Conservation (phyloP, 1,284 basidiomycete species). For the Irpex lacteus region DNA sequence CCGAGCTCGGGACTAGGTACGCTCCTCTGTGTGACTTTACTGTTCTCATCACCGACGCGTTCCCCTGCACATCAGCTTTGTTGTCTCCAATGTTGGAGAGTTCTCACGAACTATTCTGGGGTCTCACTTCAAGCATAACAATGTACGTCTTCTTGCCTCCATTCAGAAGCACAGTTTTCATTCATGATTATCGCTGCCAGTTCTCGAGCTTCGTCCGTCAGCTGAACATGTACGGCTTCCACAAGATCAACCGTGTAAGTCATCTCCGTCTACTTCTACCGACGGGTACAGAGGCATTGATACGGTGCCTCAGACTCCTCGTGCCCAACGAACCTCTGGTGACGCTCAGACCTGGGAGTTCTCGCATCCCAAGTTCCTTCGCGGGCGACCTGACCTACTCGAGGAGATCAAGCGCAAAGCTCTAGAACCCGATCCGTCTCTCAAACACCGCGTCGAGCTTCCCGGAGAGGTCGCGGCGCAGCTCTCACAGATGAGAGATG, state of each 20-base stretch:
- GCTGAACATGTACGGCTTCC: constrained; percentile 88
- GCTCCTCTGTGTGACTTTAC: constrained; percentile 6
- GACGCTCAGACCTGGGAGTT: constrained; percentile 89
- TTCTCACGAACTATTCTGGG: constrained; percentile 79
- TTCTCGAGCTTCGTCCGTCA: constrained; percentile 89
- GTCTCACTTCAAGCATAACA: constrained; percentile 82
- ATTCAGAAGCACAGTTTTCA: constrained; percentile 6
- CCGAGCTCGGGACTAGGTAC: constrained; percentile 68
- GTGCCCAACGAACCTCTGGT: constrained; percentile 75
- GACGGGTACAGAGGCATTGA: neutral
- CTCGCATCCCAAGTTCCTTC: constrained; percentile 82
- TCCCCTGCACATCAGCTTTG: constrained; percentile 47
- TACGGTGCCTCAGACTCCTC: constrained; percentile 59
- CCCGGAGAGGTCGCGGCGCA: constrained; percentile 77
- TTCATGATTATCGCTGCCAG: constrained; percentile 34
- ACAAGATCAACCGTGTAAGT: constrained; percentile 77
- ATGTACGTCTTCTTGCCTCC: constrained; percentile 43
- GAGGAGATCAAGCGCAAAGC: constrained; percentile 87
- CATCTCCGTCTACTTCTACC: neutral
- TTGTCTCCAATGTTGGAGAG: constrained; percentile 79
- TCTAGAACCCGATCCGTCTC: constrained; percentile 65
- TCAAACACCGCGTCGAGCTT: constrained; percentile 70
- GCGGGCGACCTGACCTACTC: constrained; percentile 76
- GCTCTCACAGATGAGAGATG: constrained; percentile 63
- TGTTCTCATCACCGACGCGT: constrained; percentile 6